Conservation (phyloP, 106 monocot genomes). For the Agapanthus africanus region DNA sequence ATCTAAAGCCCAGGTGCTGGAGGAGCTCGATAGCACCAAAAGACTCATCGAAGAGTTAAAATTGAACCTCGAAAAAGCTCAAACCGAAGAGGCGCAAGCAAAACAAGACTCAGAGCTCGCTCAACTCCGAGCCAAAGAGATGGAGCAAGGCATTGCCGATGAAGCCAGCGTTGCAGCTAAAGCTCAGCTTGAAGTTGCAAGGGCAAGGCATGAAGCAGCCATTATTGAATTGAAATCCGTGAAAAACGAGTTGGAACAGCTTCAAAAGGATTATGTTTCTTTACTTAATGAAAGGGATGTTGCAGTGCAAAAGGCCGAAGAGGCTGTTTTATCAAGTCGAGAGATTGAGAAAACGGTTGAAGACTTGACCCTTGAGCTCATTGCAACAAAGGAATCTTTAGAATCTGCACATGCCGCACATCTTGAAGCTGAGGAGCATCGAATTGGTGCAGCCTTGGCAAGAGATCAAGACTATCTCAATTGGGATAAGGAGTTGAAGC, state of each 20-base stretch:
- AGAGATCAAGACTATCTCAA: slow-evolving; percentile 22
- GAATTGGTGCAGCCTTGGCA: slow-evolving; percentile 20
- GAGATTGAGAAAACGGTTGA: slow-evolving; percentile 23
- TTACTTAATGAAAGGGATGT: slow-evolving; percentile 12
- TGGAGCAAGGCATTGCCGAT: slow-evolving; percentile 22
- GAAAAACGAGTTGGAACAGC: slow-evolving; percentile 8
- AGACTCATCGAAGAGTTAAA: slow-evolving; percentile 23
- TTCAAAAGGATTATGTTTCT: slow-evolving; percentile 9
- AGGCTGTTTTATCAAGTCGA: slow-evolving; percentile 9
- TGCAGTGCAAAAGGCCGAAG: slow-evolving; percentile 14
- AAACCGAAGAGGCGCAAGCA: slow-evolving; percentile 20
- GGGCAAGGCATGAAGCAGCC: slow-evolving; percentile 18
- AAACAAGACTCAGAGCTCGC: slow-evolving; percentile 28
- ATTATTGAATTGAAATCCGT: slow-evolving; percentile 15
- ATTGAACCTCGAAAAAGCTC: slow-evolving; percentile 20
- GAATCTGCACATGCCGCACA: slow-evolving; percentile 26
- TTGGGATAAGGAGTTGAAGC: slow-evolving; percentile 27
- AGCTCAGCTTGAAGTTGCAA: slow-evolving; percentile 20
- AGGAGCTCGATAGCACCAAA: slow-evolving; percentile 9
- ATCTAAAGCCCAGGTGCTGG: slow-evolving; percentile 13
- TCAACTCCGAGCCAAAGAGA: slow-evolving; percentile 21
- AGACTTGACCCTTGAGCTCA: slow-evolving; percentile 21
- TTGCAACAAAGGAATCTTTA: slow-evolving; percentile 16
- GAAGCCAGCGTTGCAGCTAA: slow-evolving; percentile 24
- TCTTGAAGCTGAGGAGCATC: slow-evolving; percentile 31